Evolutionary conservation across 371 early-diverging fungal species (phyloP), one percentile per base, ranked within the genome.

Genomic region (Phascolomyces articulosus): DNA sequence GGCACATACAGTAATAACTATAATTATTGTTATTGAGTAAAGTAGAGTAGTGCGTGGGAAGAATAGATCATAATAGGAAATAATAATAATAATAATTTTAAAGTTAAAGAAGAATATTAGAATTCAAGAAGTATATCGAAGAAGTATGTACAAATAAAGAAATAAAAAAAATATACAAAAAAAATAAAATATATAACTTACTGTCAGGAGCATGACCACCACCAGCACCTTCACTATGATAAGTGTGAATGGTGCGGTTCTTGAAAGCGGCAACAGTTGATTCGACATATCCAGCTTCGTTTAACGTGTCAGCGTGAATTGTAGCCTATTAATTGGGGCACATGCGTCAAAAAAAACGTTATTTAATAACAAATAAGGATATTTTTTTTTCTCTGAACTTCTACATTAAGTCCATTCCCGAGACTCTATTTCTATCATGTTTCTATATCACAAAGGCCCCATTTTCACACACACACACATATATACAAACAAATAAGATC

Each of bases 221-320:
- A 27, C 97, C 97, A 2, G 97, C 97, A 51, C 97, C 97, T 75
- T 97, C 97, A 13, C 93, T 88, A 71, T 97, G 96, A 73, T 96
- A 97, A 0, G 95, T 93, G 68, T 96, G 96, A 61, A 97, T 95
- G 4, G 96, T 93, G 58, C 97, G 87, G 27, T 87, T 89, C 40
- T 91, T 92, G 69, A 97, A 93, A 0, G 96, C 96, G 0, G 74
- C 90, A 27, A 97, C 76, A 8, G 97, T 90, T 49, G 89, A 78
- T 70, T 96, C 95, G 38, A 97, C 96, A 80, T 95, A 97, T 31
- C 97, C 96, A 44, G 94, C 89, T 68, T 97, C 97, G 71, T 97
- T 94, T 51, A 96, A 75, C 3, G 97, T 97, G 71, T 97, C 96
- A 0, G 97, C 95, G 65, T 97, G 97, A 59, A 97, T 94, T 4